Evolutionary conservation across 2,329 filamentous ascomycete species (phyloP).

Genomic region (Verticillium dahliae): DNA sequence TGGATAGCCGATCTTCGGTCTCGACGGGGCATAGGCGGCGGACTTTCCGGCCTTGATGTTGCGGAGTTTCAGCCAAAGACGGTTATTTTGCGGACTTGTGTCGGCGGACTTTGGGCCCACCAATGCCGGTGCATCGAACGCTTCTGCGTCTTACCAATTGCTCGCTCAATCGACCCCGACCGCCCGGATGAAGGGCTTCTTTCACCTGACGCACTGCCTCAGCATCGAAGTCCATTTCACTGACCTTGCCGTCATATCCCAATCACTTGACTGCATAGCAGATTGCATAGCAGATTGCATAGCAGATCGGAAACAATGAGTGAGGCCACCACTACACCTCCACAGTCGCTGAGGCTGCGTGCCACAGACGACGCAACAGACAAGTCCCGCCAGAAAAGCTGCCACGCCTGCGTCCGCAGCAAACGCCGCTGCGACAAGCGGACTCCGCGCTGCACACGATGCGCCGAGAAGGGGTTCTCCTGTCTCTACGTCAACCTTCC

Average conservation of each 20-base stretch:
- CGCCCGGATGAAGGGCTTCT: background rate
- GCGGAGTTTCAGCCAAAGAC: background rate
- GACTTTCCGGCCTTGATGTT: background rate
- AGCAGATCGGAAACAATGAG: too few relatives aligned
- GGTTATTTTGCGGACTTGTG: background rate
- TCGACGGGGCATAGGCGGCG: background rate
- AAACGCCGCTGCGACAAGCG: slow-evolving; percentile 40
- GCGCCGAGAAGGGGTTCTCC: slow-evolving; percentile 29
- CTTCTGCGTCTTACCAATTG: background rate
- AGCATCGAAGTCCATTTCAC: background rate
- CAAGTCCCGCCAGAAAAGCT: slow-evolving; percentile 33
- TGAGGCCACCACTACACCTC: background rate
- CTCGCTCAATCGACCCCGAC: background rate
- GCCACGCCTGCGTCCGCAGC: slow-evolving; percentile 37
- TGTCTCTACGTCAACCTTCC: slow-evolving; percentile 25
- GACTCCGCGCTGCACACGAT: slow-evolving; percentile 33
- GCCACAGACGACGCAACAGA: background rate
- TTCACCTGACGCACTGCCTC: background rate
- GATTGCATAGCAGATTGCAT: too few relatives aligned
- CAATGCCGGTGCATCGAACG: background rate
- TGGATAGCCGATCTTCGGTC: background rate
- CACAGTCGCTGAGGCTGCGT: background rate
- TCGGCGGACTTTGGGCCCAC: background rate
- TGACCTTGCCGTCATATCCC: too few relatives aligned
- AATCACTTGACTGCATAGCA: too few relatives aligned